A percentile compares a stretch with the other conserved stretches of the same genome.
Evolutionary conservation across 495 filamentous ascomycete genomes (phyloP).

Genomic region (Trichoderma reesei): DNA sequence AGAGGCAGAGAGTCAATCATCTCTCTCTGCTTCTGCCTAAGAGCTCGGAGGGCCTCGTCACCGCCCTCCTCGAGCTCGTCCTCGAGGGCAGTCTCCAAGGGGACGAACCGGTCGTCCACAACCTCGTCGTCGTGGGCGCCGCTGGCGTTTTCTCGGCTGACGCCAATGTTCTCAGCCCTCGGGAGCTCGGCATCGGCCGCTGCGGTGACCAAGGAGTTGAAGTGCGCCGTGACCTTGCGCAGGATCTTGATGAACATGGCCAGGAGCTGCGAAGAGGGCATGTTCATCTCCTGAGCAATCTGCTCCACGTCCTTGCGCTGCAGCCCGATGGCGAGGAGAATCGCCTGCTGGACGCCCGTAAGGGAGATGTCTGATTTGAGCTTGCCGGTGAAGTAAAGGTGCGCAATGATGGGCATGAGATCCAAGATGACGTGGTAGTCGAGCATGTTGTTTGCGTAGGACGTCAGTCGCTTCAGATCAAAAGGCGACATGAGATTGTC

Average conservation of each 20-base stretch:
- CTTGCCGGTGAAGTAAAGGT: conserved; percentile 71
- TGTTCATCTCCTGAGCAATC: conserved; percentile 66
- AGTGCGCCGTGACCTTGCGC: conserved; percentile 69
- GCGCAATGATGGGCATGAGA: conserved; percentile 71
- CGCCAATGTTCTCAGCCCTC: conserved; percentile 40
- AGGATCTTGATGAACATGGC: conserved; percentile 97
- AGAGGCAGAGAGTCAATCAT: conserved; percentile 83
- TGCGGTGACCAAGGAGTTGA: conserved; percentile 63
- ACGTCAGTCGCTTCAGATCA: conserved; percentile 87
- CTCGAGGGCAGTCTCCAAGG: conserved; percentile 61
- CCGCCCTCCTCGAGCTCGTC: conserved; percentile 82
- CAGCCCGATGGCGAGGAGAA: conserved; percentile 79
- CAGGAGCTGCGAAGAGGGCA: conserved; percentile 66
- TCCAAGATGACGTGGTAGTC: conserved; percentile 98
- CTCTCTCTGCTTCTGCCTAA: conserved; percentile 66
- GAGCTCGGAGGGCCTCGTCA: conserved; percentile 56
- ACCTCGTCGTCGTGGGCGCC: conserved; percentile 51
- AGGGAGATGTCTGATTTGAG: conserved; percentile 42
- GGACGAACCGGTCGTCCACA: conserved; percentile 51
- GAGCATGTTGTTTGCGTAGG: conserved; percentile 90
- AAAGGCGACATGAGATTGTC: conserved; percentile 75
- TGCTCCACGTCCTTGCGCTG: conserved; percentile 79
- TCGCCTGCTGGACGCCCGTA: conserved; percentile 68
- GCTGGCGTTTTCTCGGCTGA: conserved; percentile 43
- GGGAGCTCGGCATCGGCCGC: conserved; percentile 66